Base-by-base conservation (phyloP, 2,329 filamentous ascomycete species). In the Cordyceps cicadae region DNA sequence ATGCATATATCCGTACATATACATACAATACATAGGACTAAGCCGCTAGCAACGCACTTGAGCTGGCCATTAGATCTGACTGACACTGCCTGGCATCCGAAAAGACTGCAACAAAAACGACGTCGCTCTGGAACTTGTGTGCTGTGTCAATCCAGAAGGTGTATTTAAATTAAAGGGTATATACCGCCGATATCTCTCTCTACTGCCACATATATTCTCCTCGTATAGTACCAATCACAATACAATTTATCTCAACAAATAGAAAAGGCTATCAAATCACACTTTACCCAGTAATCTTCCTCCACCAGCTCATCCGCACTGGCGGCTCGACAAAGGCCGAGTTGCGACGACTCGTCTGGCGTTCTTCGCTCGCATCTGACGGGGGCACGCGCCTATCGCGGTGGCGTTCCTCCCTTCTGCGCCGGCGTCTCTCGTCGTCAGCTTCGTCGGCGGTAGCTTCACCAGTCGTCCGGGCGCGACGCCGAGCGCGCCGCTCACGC, bases 401-500 rank as follows among this genome's bases (percentile, higher is more conserved):
- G 41, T 73, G 74, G 24, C 73, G 76, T 64, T 77, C 76, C 50
- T 77, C 79, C 52, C 75, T 77, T 54, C 78, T 75, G 19, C 75
- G 73, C n/a, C 77, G 72, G 41, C 75, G 72, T 55, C 75, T 73
- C 60, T 73, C 73, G 56, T 80, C 77, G 26, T 80, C 77, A 3
- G 71, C 71, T 48, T 78, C 74, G 15, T 77, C 77, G n/a, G 69
- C 72, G 19, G 74, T 71, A n/a, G 50, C 57, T 21, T 60, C 57
- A 15, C 64, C 69, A 5, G 79, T 79, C 11, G 76, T 70, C 64
- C 74, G 78, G 54, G 74, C 72, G 53, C 76, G 73, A 12, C 79
- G 77, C 19, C 77, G 75, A 17, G 77, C 73, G 52, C 77, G 72
- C 17, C 79, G 76, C 54, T 81, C 81, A 9, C 79, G 79, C 14